Evolutionary conservation across 768 basidiomycete genomes (phyloP).

Genomic region (Hygrocybe punicea): DNA sequence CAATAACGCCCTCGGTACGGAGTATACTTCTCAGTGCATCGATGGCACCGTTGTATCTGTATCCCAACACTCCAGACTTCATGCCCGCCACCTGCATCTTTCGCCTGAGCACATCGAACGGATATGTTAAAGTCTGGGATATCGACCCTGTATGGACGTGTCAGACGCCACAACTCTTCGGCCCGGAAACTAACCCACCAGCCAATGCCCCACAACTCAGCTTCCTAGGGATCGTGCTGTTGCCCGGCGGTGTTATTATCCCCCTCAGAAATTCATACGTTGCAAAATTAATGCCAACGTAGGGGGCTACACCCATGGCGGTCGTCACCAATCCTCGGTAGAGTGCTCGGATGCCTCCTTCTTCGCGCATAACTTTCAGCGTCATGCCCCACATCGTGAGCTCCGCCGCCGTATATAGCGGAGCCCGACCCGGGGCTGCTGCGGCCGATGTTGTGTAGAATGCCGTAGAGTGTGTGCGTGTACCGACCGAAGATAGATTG

Average conservation of each 20-base stretch:
- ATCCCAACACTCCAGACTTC: slow-evolving; percentile 51
- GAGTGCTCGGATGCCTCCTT: slow-evolving; percentile 83
- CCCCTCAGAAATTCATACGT: slow-evolving; percentile 82
- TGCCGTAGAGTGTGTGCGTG: slow-evolving; percentile 41
- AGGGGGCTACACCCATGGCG: slow-evolving; percentile 85
- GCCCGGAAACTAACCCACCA: slow-evolving; percentile 41
- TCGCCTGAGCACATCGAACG: slow-evolving; percentile 88
- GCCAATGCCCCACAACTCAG: slow-evolving; percentile 83
- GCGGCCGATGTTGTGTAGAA: slow-evolving; percentile 52
- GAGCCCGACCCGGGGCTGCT: slow-evolving; percentile 21
- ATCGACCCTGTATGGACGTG: slow-evolving; percentile 57
- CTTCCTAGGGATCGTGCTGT: slow-evolving; percentile 64
- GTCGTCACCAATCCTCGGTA: slow-evolving; percentile 86
- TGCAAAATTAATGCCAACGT: slow-evolving; percentile 91
- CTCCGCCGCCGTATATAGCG: slow-evolving; percentile 48
- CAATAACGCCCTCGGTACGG: slow-evolving; percentile 67
- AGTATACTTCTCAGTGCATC: slow-evolving; percentile 72
- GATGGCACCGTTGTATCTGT: slow-evolving; percentile 76
- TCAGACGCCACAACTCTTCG: not conserved
- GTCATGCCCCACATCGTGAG: slow-evolving; percentile 87
- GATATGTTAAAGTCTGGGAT: slow-evolving; percentile 92
- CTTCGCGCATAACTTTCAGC: slow-evolving; percentile 82
- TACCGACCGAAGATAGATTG: slow-evolving; percentile 10
- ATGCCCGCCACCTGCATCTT: slow-evolving; percentile 95
- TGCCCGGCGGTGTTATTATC: slow-evolving; percentile 76